Base-by-base conservation (phyloP, 306 rosid species). In the Cicer judaicum region DNA sequence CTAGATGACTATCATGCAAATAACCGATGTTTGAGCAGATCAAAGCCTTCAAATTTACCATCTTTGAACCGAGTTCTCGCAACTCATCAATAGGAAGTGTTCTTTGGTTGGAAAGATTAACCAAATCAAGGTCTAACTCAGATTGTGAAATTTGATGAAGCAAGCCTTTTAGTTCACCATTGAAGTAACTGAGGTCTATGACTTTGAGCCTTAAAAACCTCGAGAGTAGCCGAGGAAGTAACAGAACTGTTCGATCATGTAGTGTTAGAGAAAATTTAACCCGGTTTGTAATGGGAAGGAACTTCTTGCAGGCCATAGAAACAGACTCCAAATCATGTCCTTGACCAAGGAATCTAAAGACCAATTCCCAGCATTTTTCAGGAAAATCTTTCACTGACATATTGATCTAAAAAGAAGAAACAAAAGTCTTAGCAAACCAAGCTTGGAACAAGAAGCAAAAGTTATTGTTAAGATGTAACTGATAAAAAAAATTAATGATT, bases 291-390 rank as follows among this genome's bases (percentile, higher is more conserved):
- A 93, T 78, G 1, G 84, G 75, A 54, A 84, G 81, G 11, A 93
- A 93, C 39, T 70, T 82, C 83, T 81, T 89, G 90, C 88, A 84
- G 79, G 87, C 93, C 61, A 77, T 55, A 70, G 98, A 93, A 11
- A 88, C 68, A 10, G 90, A 63, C 13, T 87, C 36, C 70, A 64
- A 64, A 64, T 64, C 70, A 41, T 64, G 34, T 16, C 36, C 47
- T 13, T 61, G 67, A 11, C 47, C 44, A 36, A 61, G 67, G 7
- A 61, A 61, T 38, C 10, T 61, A 40, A 36, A 38, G 5, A 61
- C 13, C 38, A 18, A 61, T 38, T 88, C 92, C 97, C 91, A 93
- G 81, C 96, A 93, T 70, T 87, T 90, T 38, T 73, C 82, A 5
- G 87, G 80, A 56, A 80, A 76, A 72, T 80, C 62, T 46, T 41